A percentile compares a stretch with the other conserved stretches of the same genome.
These are phyloP conservation scores for Salix suchowensis DNA, from an alignment of 345 rosid species.

Conservation along the genomic window DNA sequence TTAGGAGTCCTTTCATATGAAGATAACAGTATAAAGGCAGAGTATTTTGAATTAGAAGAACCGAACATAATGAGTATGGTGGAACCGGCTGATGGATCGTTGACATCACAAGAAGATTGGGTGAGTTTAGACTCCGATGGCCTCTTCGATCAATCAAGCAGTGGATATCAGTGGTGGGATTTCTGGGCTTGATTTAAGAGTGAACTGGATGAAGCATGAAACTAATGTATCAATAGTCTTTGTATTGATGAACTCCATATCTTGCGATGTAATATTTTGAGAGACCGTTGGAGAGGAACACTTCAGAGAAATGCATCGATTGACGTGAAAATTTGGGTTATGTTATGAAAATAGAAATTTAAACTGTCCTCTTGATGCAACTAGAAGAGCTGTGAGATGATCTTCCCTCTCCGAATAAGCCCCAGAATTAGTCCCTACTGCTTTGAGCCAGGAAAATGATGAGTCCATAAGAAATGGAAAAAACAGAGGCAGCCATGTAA, in stretches of 20 bases:
- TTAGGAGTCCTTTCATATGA: conserved; percentile 37
- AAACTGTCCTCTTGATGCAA: background rate
- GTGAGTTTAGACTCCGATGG: conserved; percentile 48
- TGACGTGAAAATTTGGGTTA: background rate
- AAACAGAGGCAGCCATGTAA: background rate
- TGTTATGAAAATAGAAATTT: background rate
- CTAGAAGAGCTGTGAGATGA: background rate
- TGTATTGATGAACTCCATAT: background rate
- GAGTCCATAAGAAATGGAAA: background rate
- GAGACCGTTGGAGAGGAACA: background rate
- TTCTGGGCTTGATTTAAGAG: conserved; percentile 48
- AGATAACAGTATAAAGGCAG: conserved; percentile 46
- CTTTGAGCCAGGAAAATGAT: background rate
- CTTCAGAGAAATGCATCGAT: conserved; percentile 2
- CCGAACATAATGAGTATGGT: conserved; percentile 45
- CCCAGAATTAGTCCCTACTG: background rate
- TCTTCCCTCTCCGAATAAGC: conserved; percentile 1
- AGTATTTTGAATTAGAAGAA: conserved; percentile 58
- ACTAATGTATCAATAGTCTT: conserved; percentile 9
- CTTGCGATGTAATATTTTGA: background rate
- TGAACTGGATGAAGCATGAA: background rate
- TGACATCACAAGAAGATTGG: conserved; percentile 76
- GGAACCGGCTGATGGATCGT: conserved; percentile 54
- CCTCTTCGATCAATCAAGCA: conserved; percentile 50
- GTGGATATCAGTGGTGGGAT: conserved; percentile 66